Base-by-base conservation (phyloP, 2,329 filamentous ascomycete genomes). In the Fusarium ramigenum region DNA sequence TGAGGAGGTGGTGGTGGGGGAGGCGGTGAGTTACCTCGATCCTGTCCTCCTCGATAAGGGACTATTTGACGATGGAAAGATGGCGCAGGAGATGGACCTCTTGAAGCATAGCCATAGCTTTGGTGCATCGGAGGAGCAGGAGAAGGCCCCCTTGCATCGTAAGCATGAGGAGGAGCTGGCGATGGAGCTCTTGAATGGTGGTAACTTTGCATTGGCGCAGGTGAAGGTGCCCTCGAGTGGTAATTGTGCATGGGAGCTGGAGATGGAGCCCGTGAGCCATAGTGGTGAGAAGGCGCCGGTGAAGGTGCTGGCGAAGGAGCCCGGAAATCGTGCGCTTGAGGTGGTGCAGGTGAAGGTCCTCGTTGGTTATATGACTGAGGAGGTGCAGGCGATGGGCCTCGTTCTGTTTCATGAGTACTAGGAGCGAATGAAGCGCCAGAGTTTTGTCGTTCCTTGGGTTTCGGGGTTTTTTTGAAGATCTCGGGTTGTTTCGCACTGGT, bases 1-100 rank as follows among this genome's bases (percentile, higher is more conserved):
- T 97, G 95, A 11, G 95, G 94, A 14, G 92, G 92, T 0, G 95
- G 95, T 5, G 94, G 91, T 4, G 95, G 94, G 12, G 95, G 94
- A 23, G 94, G 93, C 14, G 93, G 92, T 25, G 89, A 90, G 44
- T 88, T 87, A 42, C 84, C 83, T 49, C 85, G 81, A 25, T 83
- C 78, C 64, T 79, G 66, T 19, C 70, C 75, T 21, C 65, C 69
- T 40, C 70, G 66, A 34, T 75, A 77, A 60, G 77, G 78, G 9
- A 74, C 74, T 34, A 70, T 64, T 46, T 76, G 66, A 32, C 49
- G 76, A 44, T 65, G 72, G 32, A 78, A 82, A 8, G 69, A 78
- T 16, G 84, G 85, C 73, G 66, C 83, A 74, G 76, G 84, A 75
- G 76, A 85, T 78, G 81, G 79, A 14, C 76, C 79, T 61, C 85